Evolutionary conservation across 2,329 filamentous ascomycete genomes (phyloP).

Genomic region (Sclerotinia trifoliorum): DNA sequence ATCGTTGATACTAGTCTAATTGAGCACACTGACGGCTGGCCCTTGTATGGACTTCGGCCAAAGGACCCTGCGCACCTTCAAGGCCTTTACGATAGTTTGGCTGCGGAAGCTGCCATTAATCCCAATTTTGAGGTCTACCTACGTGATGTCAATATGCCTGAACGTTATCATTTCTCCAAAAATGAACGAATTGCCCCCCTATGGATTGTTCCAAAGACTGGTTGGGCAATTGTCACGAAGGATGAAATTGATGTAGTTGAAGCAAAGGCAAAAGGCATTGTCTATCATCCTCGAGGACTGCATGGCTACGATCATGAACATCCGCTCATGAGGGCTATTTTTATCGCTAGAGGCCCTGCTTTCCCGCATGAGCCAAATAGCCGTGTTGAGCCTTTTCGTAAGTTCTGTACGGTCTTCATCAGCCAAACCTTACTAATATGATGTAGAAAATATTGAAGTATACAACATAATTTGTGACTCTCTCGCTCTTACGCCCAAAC

Average conservation of each 20-base stretch:
- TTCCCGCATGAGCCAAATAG: slow-evolving; percentile 86
- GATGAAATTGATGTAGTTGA: slow-evolving; percentile 73
- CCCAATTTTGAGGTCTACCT: slow-evolving; percentile 84
- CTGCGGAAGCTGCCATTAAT: slow-evolving; percentile 57
- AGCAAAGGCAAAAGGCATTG: slow-evolving; percentile 59
- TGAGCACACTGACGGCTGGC: slow-evolving; percentile 90
- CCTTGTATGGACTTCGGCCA: slow-evolving; percentile 82
- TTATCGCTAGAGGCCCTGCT: slow-evolving; percentile 85
- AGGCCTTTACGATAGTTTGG: slow-evolving; percentile 61
- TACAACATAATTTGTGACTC: slow-evolving; percentile 95
- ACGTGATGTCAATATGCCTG: slow-evolving; percentile 82
- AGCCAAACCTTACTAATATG: slow-evolving; percentile 34
- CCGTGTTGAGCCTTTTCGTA: slow-evolving; percentile 77
- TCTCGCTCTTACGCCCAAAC: slow-evolving; percentile 66
- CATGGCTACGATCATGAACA: slow-evolving; percentile 96
- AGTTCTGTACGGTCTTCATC: slow-evolving; percentile 41
- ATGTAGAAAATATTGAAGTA: slow-evolving; percentile 82
- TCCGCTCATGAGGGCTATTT: slow-evolving; percentile 94
- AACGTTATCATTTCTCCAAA: slow-evolving; percentile 84
- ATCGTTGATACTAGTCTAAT: slow-evolving; percentile 75
- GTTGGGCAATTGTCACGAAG: slow-evolving; percentile 86
- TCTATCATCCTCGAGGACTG: slow-evolving; percentile 79
- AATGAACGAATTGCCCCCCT: slow-evolving; percentile 90
- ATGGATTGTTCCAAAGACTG: slow-evolving; percentile 89
- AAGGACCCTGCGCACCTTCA: slow-evolving; percentile 66